Evolutionary conservation across 176 grass and related monocot species (phyloP), one percentile per base, ranked within the genome.

Genomic region (Otatea glauca): DNA sequence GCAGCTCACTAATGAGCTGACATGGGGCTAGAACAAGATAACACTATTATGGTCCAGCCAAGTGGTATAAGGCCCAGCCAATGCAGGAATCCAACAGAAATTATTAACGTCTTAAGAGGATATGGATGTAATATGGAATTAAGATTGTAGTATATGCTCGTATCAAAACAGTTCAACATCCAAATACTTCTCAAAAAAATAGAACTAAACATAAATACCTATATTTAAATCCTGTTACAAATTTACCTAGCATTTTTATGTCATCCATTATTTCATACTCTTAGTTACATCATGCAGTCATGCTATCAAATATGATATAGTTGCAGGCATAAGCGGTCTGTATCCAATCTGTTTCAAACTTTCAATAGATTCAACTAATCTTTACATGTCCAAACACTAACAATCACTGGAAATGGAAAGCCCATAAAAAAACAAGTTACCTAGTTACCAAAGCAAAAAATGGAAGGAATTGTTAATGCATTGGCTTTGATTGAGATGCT

Each of bases 281-380:
- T 70, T 70, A 81, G 37, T 32, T 34, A 7, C 44, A 82, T 76
- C 16, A 45, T 68, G 64, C 34, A 69, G 21, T 39, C 32, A 11
- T 60, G 35, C 24, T 59, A 87, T 79, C 44, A 74, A 68, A 81
- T 70, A 60, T 62, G 29, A 82, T 75, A 87, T 60, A 70, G 9
- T 15, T 62, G 74, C 11, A 76, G 54, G 54, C n/a, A 60, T 68
- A 63, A 63, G 42, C 4, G 20, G 18, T 35, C 32, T 42, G 7
- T 47, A 81, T 37, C 48, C 43, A 80, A 72, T 72, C 10, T 60
- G 58, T 25, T 60, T 60, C 58, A 25, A 60, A 72, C 10, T 23
- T 38, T 0, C 48, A 32, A 34, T 34, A 65, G 1, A 84, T 47
- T 21, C 44, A 78, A 5, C 11, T 58, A 29, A 39, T 58, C 16